phyloP scores from a whole-genome alignment of 2,329 filamentous ascomycete species.

The Colletotrichum chrysophilum region DNA sequence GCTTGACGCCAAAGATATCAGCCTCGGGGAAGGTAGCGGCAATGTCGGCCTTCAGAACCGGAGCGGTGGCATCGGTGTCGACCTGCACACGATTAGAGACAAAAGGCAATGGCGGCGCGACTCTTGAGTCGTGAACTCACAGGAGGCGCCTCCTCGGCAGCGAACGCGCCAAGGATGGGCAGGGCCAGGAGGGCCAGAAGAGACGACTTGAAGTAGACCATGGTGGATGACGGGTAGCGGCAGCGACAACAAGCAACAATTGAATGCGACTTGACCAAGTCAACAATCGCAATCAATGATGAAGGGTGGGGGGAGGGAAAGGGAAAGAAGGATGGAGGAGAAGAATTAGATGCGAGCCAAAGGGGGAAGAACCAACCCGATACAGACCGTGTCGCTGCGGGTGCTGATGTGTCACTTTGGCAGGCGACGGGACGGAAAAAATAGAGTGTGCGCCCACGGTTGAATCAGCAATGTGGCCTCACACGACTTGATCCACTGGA shows the following conservation, averaged over 20 bases:
- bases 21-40: slow-evolving; percentile 68
- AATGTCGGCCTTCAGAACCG: slow-evolving; percentile 64
- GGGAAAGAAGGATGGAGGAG: background rate
- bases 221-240: slow-evolving; percentile 42
- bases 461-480: slow-evolving; percentile 19
- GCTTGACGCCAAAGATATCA: slow-evolving; percentile 93
- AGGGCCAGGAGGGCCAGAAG: slow-evolving; percentile 75
- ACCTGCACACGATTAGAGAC: slow-evolving; percentile 22
- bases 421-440: slow-evolving; percentile 7
- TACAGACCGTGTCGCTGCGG: background rate
- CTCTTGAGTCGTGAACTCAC: slow-evolving; percentile 48
- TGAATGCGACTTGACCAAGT: slow-evolving; percentile 17
- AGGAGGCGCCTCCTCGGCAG: slow-evolving; percentile 50
- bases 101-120: background rate
- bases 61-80: slow-evolving; percentile 25
- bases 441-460: background rate
- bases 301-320: background rate
- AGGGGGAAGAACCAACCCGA: background rate
- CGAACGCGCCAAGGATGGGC: slow-evolving; percentile 68
- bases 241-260: background rate
- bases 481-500: slow-evolving; percentile 18
- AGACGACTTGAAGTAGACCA: slow-evolving; percentile 78
- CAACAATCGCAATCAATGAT: slow-evolving; percentile 34
- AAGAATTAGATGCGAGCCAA: background rate
- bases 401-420: slow-evolving; percentile 1